Evolutionary conservation across 2,329 filamentous ascomycete species (phyloP).

Genomic region (Pseudopyrenochaeta lycopersici): DNA sequence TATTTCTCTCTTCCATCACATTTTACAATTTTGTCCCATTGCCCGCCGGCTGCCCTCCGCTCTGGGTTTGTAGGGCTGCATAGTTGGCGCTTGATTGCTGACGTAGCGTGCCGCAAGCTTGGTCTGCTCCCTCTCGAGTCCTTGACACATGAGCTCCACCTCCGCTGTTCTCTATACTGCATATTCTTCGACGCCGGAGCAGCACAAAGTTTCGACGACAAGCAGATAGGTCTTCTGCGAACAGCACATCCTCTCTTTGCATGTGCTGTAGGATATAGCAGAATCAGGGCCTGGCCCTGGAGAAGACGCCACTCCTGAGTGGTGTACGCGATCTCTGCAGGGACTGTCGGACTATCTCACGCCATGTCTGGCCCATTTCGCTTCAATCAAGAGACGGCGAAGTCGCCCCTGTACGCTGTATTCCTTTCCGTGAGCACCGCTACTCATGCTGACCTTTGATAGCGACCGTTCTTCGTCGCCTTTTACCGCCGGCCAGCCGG

Average conservation of each 20-base stretch:
- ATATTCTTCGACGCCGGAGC: conserved; percentile 3
- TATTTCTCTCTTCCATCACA: not conserved
- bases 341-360: conserved; percentile 5
- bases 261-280: conserved; percentile 22
- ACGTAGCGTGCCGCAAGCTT: conserved; percentile 19
- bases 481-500: conserved; percentile 49
- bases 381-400: conserved; percentile 46
- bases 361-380: conserved; percentile 53
- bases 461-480: conserved; percentile 41
- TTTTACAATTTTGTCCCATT: too few species aligned
- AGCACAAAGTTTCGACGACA: not conserved
- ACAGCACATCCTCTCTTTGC: conserved; percentile 8
- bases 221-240: not conserved
- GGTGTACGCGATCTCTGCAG: not conserved
- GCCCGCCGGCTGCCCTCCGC: not conserved
- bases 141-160: conserved; percentile 3
- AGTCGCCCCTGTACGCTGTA: conserved; percentile 50
- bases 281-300: conserved; percentile 26
- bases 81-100: conserved; percentile 6
- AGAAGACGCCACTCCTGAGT: conserved; percentile 5
- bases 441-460: conserved; percentile 20
- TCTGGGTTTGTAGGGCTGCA: not conserved
- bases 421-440: not conserved
- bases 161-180: conserved; percentile 9
- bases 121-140: conserved; percentile 5